phyloP scores from a whole-genome alignment of 2,329 filamentous ascomycete species.

The Cercospora zeae-maydis region DNA sequence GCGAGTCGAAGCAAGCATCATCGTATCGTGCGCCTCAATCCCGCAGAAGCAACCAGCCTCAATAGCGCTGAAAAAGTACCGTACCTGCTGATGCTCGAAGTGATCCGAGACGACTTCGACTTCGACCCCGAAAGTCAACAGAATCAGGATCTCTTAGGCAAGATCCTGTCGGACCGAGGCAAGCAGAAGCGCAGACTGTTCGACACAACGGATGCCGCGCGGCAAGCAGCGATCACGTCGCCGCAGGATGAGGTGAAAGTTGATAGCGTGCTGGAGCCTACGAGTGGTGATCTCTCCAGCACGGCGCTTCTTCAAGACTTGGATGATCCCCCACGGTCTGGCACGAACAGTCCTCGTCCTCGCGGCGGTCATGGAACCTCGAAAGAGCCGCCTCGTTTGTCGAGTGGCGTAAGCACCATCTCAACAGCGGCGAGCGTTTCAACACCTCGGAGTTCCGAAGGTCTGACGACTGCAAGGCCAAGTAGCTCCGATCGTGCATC shows the following conservation, averaged over 20 bases:
- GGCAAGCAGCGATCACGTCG: constrained; percentile 42
- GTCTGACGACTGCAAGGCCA: constrained; percentile 54
- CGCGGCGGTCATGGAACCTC: constrained; percentile 17
- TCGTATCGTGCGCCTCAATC: constrained; percentile 77
- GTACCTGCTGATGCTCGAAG: constrained; percentile 79
- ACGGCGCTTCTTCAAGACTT: constrained; percentile 63
- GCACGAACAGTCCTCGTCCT: constrained; percentile 24
- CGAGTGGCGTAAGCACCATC: constrained; percentile 59
- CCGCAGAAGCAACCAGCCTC: constrained; percentile 76
- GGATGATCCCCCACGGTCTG: constrained; percentile 47
- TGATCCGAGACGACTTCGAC: constrained; percentile 75
- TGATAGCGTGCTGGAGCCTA: constrained; percentile 82
- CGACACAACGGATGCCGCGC: constrained; percentile 60
- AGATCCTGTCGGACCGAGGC: constrained; percentile 64
- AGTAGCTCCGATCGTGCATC: constrained; percentile 63
- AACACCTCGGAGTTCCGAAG: constrained; percentile 67
- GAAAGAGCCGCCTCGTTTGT: constrained; percentile 51
- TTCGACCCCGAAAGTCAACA: constrained; percentile 73
- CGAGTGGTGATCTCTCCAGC: constrained; percentile 71
- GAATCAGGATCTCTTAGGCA: constrained; percentile 64
- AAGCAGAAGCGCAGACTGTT: constrained; percentile 51
- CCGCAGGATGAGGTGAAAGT: constrained; percentile 43
- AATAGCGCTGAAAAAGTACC: constrained; percentile 86
- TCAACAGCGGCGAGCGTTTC: constrained; percentile 59
- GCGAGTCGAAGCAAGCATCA: constrained; percentile 74